Evolutionary conservation across 768 basidiomycete species (phyloP).

Genomic region (Russula abietina): DNA sequence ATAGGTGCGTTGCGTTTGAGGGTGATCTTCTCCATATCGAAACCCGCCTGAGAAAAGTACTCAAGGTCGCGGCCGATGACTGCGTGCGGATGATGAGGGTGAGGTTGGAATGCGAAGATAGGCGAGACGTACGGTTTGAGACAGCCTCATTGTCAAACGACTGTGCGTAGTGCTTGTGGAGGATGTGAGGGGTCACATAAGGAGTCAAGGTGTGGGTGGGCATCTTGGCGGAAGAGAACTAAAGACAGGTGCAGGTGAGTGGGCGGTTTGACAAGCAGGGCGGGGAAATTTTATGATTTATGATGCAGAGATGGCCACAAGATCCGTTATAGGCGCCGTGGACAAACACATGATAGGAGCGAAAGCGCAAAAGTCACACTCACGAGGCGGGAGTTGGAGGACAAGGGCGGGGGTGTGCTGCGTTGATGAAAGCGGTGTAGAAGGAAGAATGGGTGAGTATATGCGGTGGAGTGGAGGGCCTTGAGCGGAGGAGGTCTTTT

Average conservation of each 20-base stretch:
- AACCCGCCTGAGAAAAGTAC: constrained; percentile 98
- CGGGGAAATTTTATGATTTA: constrained; percentile 9
- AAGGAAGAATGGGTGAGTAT: background rate
- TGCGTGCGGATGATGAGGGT: constrained; percentile 32
- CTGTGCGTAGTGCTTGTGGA: constrained; percentile 82
- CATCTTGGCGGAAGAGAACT: constrained; percentile 40
- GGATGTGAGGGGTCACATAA: constrained; percentile 84
- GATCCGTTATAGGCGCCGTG: constrained; percentile 12
- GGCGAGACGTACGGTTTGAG: constrained; percentile 47
- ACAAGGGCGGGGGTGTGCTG: background rate
- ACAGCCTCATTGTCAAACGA: constrained; percentile 57
- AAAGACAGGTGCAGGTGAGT: constrained; percentile 1
- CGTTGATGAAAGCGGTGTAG: background rate
- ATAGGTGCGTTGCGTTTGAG: constrained; percentile 90
- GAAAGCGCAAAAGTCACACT: background rate
- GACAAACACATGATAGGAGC: constrained; percentile 5
- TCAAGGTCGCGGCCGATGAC: constrained; percentile 91
- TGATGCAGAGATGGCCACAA: background rate
- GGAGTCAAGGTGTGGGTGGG: constrained; percentile 68
- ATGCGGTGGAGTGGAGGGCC: background rate
- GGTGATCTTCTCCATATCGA: constrained; percentile 97
- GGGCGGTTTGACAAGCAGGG: background rate
- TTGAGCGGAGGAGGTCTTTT: constrained; percentile 6
- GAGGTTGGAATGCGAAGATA: background rate
- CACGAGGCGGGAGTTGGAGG: background rate